Evolutionary conservation across 768 basidiomycete genomes (phyloP).

Genomic region (Hortiboletus campestris): DNA sequence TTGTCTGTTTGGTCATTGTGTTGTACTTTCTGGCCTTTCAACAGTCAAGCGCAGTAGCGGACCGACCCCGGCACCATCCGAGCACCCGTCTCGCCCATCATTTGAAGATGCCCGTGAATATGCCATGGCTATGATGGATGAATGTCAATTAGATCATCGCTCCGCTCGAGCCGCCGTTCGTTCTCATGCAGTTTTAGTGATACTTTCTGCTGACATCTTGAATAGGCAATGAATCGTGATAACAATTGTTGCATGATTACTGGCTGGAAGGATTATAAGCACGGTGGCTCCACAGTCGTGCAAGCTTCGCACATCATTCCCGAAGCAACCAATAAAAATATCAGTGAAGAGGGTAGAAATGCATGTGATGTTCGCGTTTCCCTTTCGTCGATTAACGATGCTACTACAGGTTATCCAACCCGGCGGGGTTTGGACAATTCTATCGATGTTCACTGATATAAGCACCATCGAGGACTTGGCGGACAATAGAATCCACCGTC

Average conservation of each 20-base stretch:
- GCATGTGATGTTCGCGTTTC: not conserved
- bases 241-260: not conserved
- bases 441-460: not conserved
- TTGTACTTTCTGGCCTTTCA: not conserved
- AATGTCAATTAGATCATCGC: not conserved
- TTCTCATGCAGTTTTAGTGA: not conserved
- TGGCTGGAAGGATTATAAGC: not conserved
- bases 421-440: not conserved
- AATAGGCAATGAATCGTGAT: conserved; percentile 1
- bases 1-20: no score
- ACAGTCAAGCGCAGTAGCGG: not conserved
- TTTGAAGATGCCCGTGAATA: not conserved
- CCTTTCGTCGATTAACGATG: not conserved
- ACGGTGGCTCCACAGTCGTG: not conserved
- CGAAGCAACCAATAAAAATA: not conserved
- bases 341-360: not conserved
- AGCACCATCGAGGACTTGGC: not conserved
- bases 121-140: not conserved
- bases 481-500: not conserved
- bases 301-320: conserved; percentile 1
- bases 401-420: not conserved
- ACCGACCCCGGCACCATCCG: not conserved
- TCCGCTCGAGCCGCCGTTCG: not conserved
- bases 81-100: not conserved
- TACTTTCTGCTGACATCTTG: not conserved